phyloP scores from a whole-genome alignment of 208 protist genomes.

The Leishmania mexicana region DNA sequence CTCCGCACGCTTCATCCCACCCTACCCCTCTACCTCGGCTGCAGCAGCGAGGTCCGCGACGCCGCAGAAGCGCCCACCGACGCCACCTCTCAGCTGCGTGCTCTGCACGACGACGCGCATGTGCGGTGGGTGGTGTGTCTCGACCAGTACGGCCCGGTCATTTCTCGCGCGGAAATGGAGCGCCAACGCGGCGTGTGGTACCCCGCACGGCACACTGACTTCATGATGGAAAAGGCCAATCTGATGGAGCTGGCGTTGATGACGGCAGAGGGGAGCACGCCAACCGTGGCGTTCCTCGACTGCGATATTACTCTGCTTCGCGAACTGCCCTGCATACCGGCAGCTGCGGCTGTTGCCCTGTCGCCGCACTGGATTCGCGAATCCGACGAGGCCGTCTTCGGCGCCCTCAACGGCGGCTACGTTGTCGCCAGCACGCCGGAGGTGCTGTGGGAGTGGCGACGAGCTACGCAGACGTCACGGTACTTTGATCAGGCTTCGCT shows the following conservation, averaged over 20 bases:
- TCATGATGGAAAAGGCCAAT: conserved; percentile 91
- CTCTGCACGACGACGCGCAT: conserved; percentile 28
- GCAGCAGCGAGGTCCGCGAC: conserved; percentile 38
- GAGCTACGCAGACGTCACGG: conserved; percentile 55
- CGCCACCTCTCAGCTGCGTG: conserved; percentile 3
- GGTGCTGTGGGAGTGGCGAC: conserved; percentile 63
- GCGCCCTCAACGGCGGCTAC: conserved; percentile 79
- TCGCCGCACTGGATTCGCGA: conserved; percentile 63
- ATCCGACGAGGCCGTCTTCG: conserved; percentile 67
- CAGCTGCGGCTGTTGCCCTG: conserved; percentile 41
- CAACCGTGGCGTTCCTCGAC: conserved; percentile 65
- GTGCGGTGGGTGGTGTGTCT: conserved; percentile 73
- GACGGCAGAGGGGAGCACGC: conserved; percentile 1
- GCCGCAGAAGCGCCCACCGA: background rate
- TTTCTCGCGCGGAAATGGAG: conserved; percentile 75
- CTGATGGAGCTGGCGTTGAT: conserved; percentile 73
- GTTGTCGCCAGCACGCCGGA: conserved; percentile 40
- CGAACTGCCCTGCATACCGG: conserved; percentile 44
- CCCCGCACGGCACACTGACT: conserved; percentile 70
- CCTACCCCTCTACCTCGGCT: conserved; percentile 63
- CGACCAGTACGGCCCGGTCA: conserved; percentile 55
- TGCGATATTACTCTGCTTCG: conserved; percentile 72
- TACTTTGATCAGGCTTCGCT: conserved; percentile 84
- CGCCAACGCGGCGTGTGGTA: conserved; percentile 66
- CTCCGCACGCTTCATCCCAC: conserved; percentile 63